A percentile compares a stretch with the other conserved stretches of the same genome.
Conservation (phyloP, 768 basidiomycete species). For the Clitopilus passeckerianus region DNA sequence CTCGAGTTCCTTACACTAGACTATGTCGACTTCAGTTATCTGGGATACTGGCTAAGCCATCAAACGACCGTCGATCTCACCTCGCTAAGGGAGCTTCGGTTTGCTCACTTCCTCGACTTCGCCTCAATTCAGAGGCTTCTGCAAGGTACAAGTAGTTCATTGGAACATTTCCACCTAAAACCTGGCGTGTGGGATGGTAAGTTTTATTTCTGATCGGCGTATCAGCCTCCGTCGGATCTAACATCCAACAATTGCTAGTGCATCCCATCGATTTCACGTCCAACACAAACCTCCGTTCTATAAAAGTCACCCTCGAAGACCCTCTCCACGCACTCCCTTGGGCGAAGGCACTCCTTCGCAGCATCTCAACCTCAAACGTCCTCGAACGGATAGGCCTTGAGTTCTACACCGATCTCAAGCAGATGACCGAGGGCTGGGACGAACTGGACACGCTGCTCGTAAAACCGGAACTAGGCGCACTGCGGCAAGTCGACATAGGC, state of each 20-base stretch:
- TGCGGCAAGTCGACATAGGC: slow-evolving; percentile 34
- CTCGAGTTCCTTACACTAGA: slow-evolving; percentile 37
- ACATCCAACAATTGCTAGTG: slow-evolving; percentile 16
- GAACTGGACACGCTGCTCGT: slow-evolving; percentile 29
- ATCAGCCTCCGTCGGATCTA: background rate
- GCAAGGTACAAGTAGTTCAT: slow-evolving; percentile 23
- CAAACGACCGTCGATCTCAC: slow-evolving; percentile 26
- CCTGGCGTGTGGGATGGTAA: slow-evolving; percentile 36
- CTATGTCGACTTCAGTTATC: slow-evolving; percentile 28
- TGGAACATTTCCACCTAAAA: slow-evolving; percentile 40
- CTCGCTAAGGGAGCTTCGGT: slow-evolving; percentile 34
- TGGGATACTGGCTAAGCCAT: slow-evolving; percentile 31
- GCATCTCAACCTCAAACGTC: slow-evolving; percentile 14
- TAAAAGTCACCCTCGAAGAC: slow-evolving; percentile 37
- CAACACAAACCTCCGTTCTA: slow-evolving; percentile 29
- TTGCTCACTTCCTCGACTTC: slow-evolving; percentile 35
- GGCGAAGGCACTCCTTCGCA: slow-evolving; percentile 28
- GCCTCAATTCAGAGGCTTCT: slow-evolving; percentile 30
- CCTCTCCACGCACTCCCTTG: slow-evolving; percentile 30
- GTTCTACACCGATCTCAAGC: slow-evolving; percentile 35
- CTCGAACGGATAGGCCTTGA: slow-evolving; percentile 32
- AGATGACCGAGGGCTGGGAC: slow-evolving; percentile 25
- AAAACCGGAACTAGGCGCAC: slow-evolving; percentile 19
- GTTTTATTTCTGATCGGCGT: slow-evolving; percentile 2
- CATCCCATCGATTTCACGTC: slow-evolving; percentile 28